Evolutionary conservation across 176 grass and related monocot species (phyloP).

Genomic region (Carex pumila): DNA sequence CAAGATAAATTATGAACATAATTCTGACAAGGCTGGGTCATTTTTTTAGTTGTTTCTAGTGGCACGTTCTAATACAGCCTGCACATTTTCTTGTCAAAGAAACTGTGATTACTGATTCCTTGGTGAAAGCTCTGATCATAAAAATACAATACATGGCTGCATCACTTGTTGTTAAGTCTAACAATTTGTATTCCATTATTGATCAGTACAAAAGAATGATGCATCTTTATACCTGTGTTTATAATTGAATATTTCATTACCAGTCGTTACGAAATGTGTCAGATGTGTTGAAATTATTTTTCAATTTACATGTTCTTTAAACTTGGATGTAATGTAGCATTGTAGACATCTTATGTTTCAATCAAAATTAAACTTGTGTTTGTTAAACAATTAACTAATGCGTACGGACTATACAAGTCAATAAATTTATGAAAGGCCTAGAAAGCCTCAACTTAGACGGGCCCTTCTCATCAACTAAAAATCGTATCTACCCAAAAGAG

Average conservation of each 20-base stretch:
- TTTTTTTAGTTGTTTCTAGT: neutral
- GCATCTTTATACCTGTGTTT: neutral
- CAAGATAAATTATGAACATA: neutral
- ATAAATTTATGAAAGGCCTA: neutral
- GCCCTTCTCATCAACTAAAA: neutral
- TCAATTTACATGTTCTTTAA: neutral
- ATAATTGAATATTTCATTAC: neutral
- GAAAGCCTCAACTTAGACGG: neutral
- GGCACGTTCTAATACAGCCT: neutral
- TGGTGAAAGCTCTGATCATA: neutral
- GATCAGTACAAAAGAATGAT: neutral
- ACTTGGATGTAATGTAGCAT: neutral
- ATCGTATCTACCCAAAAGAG: neutral
- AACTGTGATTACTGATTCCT: neutral
- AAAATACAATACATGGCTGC: neutral
- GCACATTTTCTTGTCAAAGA: neutral
- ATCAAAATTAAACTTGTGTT: neutral
- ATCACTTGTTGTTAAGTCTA: neutral
- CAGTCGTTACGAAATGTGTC: neutral
- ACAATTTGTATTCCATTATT: neutral
- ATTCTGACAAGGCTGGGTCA: neutral
- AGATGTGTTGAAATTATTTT: neutral
- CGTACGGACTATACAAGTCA: no score
- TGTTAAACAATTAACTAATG: no score
- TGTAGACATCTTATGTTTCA: neutral